A percentile compares a stretch with the other conserved stretches of the same genome.
Conservation (phyloP, 495 filamentous ascomycete genomes). For the Penicillium ochrochloron region DNA sequence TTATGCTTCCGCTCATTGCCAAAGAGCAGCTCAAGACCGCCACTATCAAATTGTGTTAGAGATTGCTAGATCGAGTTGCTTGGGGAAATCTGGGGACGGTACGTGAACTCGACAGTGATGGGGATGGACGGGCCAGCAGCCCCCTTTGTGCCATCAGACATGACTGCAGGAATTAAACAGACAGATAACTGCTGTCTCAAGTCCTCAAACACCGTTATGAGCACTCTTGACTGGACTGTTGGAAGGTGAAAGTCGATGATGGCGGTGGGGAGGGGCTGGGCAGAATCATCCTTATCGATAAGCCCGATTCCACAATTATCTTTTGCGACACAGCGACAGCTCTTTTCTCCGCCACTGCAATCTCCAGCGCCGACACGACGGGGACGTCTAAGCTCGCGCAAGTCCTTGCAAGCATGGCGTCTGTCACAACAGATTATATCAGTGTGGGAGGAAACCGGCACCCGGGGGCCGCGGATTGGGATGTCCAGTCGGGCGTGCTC, state of each 20-base stretch:
- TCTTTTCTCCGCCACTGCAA: slow-evolving; percentile 27
- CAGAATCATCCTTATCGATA: slow-evolving; percentile 50
- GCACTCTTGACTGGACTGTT: neutral
- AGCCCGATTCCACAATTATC: slow-evolving; percentile 35
- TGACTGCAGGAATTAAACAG: slow-evolving; percentile 3
- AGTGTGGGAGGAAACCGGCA: slow-evolving; percentile 90
- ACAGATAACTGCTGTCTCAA: neutral
- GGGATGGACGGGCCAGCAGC: slow-evolving; percentile 38
- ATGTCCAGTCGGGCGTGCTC: slow-evolving; percentile 67
- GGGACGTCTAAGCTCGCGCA: neutral
- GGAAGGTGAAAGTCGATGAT: slow-evolving; percentile 13
- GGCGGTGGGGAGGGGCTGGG: slow-evolving; percentile 26
- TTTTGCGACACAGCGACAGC: slow-evolving; percentile 32
- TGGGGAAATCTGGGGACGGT: slow-evolving; percentile 19
- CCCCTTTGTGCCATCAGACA: slow-evolving; percentile 17
- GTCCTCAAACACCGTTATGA: neutral
- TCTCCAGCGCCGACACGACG: neutral
- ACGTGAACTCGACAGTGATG: slow-evolving; percentile 79
- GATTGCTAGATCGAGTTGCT: neutral
- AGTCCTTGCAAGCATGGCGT: slow-evolving; percentile 41
- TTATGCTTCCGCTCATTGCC: slow-evolving; percentile 74
- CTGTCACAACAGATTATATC: slow-evolving; percentile 63
- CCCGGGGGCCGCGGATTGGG: slow-evolving; percentile 89
- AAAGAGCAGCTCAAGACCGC: slow-evolving; percentile 95
- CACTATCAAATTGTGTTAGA: slow-evolving; percentile 55